Base-by-base conservation (phyloP, 345 rosid genomes). In the Acer yangbiense region DNA sequence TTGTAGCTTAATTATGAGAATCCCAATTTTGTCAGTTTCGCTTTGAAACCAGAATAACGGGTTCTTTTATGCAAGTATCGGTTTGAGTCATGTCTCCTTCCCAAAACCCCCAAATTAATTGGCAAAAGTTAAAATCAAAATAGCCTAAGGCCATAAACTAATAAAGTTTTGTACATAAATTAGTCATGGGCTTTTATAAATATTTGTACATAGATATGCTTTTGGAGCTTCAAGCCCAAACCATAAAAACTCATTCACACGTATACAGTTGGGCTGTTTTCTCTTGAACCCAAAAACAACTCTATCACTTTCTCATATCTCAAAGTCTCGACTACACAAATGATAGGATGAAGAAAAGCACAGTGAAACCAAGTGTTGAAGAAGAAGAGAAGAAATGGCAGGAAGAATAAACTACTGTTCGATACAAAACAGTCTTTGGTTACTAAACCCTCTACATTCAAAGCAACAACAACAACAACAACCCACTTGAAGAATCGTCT, bases 361-460 rank as follows among this genome's bases (percentile, higher is more conserved):
- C 43, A 41, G 43, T 41, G 44, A 41, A 41, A 41, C 32, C 3
- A 7, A 11, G 35, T 12, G 74, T n/a, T 6, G n/a, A 25, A 62
- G 43, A 25, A 62, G 43, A 29, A 29, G 32, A 29, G 32, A 29
- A 29, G 32, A 41, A 41, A 94, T 92, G 97, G 94, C 91, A 18
- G 83, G 94, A 13, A 91, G 93, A 87, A 74, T 94, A 20, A 88
- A 86, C 86, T 73, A 78, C 69, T 57, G 62, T 8, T 82, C 92
- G 16, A 81, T 91, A 65, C 91, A 90, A 29, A 90, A 79, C 88
- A 78, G 89, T 18, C 83, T 89, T 50, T 88, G 80, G 77, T 74
- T 90, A 11, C 78, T 88, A 72, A 89, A 83, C 76, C 89, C 93
- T 35, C 79, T 89, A 3, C 74, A 54, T 29, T 29, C 32, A 29